Base-by-base conservation (phyloP, 306 rosid species). In the Prunus mongolica region DNA sequence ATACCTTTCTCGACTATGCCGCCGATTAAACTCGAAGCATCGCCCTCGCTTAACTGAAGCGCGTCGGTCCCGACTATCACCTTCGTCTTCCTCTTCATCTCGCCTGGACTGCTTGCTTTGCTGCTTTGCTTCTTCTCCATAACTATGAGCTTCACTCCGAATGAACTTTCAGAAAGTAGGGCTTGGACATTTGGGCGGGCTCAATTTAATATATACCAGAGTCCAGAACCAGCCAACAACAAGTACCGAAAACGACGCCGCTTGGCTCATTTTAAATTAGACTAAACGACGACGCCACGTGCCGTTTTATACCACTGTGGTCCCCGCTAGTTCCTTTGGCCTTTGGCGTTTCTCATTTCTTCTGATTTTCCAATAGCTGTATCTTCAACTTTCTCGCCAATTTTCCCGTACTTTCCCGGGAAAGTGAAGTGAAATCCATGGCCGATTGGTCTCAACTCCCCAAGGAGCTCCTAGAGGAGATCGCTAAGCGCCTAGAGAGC, bases 1-100 rank as follows among this genome's bases (percentile, higher is more conserved):
- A 89, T 60, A 68, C 97, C 97, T 87, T 95, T 95, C 86, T 95
- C 98, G 1, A 95, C 87, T 22, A 92, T 87, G 46, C 93, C 69
- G 78, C 98, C 97, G 57, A 92, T 74, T 76, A 95, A 74, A 63
- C 68, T 67, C 50, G 83, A 82, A 13, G 87, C 49, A 3, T 52
- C 85, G 13, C 78, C 72, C 60, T 86, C 84, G 64, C 78, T 83
- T 7, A 84, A 25, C 73, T 82, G 83, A 69, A 84, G 82, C 9
- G 86, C 61, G 71, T 81, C 85, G 6, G 84, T 71, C 25, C 63
- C 91, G 22, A 89, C 81, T 2, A 83, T 72, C 69, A 82, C 87
- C 71, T 68, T 70, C 34, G n/a, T 57, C 25, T 65, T 32, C 34
- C 19, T 57, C 25, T 65, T 32, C 73, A 83, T 86, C 12, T 79